These are phyloP conservation scores for Penicillium hordei DNA, from an alignment of 2,329 filamentous ascomycete genomes.

Conservation along the genomic window DNA sequence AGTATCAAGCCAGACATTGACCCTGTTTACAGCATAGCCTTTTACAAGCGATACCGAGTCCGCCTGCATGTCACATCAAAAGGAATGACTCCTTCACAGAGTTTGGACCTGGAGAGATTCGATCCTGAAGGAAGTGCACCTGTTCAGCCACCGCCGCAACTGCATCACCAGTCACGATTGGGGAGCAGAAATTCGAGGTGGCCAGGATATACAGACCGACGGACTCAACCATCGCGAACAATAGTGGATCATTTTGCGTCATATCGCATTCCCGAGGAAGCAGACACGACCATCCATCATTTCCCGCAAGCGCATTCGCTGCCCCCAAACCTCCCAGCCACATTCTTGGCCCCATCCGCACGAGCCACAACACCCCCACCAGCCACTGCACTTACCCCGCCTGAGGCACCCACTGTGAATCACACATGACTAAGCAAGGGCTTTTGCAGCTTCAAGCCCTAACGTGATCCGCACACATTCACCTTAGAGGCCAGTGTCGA, in stretches of 20 bases:
- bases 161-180: conserved; percentile 8
- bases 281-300: neutral
- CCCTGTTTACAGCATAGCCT: neutral
- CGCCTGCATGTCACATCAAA: conserved; percentile 17
- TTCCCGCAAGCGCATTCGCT: neutral
- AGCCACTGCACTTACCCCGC: conserved; percentile 6
- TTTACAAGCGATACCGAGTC: conserved; percentile 19
- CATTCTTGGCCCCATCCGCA: neutral
- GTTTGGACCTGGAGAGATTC: conserved; percentile 8
- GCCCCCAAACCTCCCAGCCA: neutral
- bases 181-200: conserved; percentile 8
- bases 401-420: conserved; percentile 1
- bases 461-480: conserved; percentile 29
- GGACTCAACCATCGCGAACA: neutral
- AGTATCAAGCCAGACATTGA: neutral
- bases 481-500: conserved; percentile 16
- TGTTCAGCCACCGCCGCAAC: neutral
- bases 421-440: conserved; percentile 22
- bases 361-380: neutral
- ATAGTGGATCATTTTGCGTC: neutral
- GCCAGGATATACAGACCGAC: conserved; percentile 3
- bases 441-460: conserved; percentile 23
- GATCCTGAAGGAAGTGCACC: neutral
- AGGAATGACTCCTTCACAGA: neutral
- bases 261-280: conserved; percentile 6